phyloP scores from a whole-genome alignment of 2,329 filamentous ascomycete genomes.

The Metarhizium brunneum region DNA sequence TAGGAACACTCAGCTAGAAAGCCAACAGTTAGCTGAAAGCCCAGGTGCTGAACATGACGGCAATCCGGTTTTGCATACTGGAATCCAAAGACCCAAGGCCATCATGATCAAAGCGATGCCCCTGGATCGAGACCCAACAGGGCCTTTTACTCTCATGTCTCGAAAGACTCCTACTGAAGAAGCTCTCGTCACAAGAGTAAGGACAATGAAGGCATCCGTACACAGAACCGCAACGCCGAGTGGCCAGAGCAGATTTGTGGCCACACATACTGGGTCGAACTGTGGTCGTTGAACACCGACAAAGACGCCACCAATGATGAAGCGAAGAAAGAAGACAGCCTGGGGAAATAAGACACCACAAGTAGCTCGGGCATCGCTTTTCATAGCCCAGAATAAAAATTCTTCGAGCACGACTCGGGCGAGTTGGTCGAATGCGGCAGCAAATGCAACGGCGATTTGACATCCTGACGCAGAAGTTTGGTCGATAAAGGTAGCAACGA shows the following conservation, averaged over 20 bases:
- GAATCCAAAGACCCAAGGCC: constrained; percentile 44
- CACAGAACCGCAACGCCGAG: constrained; percentile 35
- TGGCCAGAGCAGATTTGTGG: constrained; percentile 33
- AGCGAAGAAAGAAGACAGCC: constrained; percentile 34
- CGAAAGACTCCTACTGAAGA: constrained; percentile 27
- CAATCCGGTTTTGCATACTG: constrained; percentile 28
- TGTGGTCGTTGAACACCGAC: constrained; percentile 44
- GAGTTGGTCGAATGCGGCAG: constrained; percentile 47
- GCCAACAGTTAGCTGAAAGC: neutral
- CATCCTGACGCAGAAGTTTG: constrained; percentile 33
- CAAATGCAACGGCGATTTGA: constrained; percentile 42
- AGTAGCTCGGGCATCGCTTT: constrained; percentile 26
- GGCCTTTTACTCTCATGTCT: constrained; percentile 19
- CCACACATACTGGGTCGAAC: constrained; percentile 42
- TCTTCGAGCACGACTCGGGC: constrained; percentile 44
- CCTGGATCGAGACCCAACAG: constrained; percentile 24
- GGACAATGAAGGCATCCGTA: constrained; percentile 36
- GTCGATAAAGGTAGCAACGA: constrained; percentile 39
- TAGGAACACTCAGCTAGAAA: constrained; percentile 38
- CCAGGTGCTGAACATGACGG: neutral
- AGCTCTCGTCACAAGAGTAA: constrained; percentile 30
- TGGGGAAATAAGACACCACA: constrained; percentile 34
- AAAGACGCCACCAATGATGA: constrained; percentile 44
- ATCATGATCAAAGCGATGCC: constrained; percentile 31
- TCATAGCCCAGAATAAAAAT: constrained; percentile 42